Evolutionary conservation across 2,329 filamentous ascomycete species (phyloP).

Genomic region (Diplodia intermedia): DNA sequence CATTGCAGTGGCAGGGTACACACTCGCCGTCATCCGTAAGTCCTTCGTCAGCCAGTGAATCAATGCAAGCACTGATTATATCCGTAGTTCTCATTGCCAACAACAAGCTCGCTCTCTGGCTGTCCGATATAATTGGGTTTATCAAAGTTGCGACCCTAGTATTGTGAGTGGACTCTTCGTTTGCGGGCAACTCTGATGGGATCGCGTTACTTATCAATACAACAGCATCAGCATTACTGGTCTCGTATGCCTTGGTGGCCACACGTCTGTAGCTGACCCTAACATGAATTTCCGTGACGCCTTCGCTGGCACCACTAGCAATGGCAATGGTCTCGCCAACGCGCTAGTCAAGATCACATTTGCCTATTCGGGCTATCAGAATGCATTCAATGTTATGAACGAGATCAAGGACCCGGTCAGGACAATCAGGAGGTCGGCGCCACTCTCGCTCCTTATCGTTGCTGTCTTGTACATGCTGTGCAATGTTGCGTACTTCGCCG

Average conservation of each 20-base stretch:
- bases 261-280: conserved; percentile 40
- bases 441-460: conserved; percentile 66
- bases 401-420: conserved; percentile 62
- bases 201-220: not conserved
- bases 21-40: conserved; percentile 61
- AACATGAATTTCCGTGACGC: conserved; percentile 41
- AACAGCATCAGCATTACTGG: conserved; percentile 41
- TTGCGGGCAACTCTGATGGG: too few relatives aligned
- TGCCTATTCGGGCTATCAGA: conserved; percentile 42
- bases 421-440: conserved; percentile 68
- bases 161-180: conserved; percentile 47
- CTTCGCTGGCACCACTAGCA: conserved; percentile 40
- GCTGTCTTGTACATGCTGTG: conserved; percentile 70
- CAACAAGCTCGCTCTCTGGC: conserved; percentile 64
- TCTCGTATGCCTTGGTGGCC: conserved; percentile 42
- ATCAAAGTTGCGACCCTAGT: conserved; percentile 68
- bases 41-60: not conserved
- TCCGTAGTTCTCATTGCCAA: conserved; percentile 56
- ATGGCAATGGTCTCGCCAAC: conserved; percentile 43
- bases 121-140: conserved; percentile 63
- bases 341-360: conserved; percentile 45
- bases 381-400: conserved; percentile 46
- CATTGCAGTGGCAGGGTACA: conserved; percentile 69
- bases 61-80: not conserved
- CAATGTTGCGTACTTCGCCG: conserved; percentile 69